Conservation (phyloP, 140 eudicot species). For the Anethum foeniculum region DNA sequence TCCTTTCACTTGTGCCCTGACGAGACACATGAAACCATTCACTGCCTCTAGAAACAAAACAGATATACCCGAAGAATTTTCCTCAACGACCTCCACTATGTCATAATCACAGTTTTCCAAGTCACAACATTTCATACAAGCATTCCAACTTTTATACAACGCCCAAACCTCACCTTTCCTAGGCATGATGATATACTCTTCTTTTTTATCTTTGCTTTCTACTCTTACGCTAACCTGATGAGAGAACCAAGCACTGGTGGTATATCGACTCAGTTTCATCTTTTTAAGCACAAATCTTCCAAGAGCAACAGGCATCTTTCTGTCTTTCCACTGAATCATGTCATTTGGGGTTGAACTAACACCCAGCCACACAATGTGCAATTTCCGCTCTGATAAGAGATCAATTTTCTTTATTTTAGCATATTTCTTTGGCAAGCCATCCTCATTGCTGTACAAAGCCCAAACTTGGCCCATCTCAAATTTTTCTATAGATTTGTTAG, state of each 20-base stretch:
- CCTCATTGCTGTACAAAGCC: conserved; percentile 33
- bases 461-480: conserved; percentile 29
- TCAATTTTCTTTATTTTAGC: conserved; percentile 23
- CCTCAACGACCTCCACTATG: conserved; percentile 23
- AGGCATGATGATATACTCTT: conserved; percentile 20
- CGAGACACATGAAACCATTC: conserved; percentile 18
- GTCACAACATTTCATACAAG: conserved; percentile 15
- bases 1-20: conserved; percentile 19
- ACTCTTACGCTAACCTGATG: conserved; percentile 21
- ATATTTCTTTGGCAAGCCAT: conserved; percentile 34
- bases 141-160: conserved; percentile 20
- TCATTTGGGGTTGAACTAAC: background rate
- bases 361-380: conserved; percentile 23
- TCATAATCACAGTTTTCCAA: conserved; percentile 23
- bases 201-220: conserved; percentile 6
- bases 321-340: conserved; percentile 10
- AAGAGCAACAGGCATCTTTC: conserved; percentile 21
- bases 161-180: conserved; percentile 30
- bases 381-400: conserved; percentile 6
- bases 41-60: conserved; percentile 20
- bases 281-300: conserved; percentile 19
- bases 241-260: conserved; percentile 17
- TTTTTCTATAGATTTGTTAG: conserved; percentile 15
- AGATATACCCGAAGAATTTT: background rate
- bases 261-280: background rate